Conservation (phyloP, 768 basidiomycete species). For the Omphalotus guepiniiformis region DNA sequence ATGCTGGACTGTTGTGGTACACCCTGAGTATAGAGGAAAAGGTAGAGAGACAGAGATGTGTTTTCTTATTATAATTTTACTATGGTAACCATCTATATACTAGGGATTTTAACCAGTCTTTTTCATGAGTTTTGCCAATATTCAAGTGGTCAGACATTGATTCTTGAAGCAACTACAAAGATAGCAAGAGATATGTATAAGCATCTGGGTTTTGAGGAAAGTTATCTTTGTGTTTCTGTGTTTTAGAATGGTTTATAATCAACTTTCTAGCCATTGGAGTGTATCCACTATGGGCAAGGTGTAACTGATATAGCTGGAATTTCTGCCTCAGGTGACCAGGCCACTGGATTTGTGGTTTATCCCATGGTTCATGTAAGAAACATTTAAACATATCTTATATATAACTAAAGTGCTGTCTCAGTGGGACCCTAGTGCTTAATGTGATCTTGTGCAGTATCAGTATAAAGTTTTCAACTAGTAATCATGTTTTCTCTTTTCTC, state of each 20-base stretch:
- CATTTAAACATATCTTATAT: no score
- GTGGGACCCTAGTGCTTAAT: no score
- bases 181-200: not conserved
- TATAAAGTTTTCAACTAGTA: no score
- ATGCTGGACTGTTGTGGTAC: not conserved
- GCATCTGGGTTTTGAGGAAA: not conserved
- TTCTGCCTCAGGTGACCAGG: not conserved
- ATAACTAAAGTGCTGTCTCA: no score
- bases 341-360: not conserved
- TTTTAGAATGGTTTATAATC: not conserved
- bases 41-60: not conserved
- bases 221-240: not conserved
- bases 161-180: not conserved
- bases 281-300: not conserved
- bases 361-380: not conserved
- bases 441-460: no score
- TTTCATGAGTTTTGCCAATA: not conserved
- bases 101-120: not conserved
- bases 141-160: not conserved
- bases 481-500: no score
- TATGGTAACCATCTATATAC: not conserved
- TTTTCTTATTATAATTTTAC: not conserved
- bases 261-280: not conserved
- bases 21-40: not conserved
- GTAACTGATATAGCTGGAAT: not conserved